Base-by-base conservation (phyloP, 305 asterid species). In the Fraxinus platypoda region DNA sequence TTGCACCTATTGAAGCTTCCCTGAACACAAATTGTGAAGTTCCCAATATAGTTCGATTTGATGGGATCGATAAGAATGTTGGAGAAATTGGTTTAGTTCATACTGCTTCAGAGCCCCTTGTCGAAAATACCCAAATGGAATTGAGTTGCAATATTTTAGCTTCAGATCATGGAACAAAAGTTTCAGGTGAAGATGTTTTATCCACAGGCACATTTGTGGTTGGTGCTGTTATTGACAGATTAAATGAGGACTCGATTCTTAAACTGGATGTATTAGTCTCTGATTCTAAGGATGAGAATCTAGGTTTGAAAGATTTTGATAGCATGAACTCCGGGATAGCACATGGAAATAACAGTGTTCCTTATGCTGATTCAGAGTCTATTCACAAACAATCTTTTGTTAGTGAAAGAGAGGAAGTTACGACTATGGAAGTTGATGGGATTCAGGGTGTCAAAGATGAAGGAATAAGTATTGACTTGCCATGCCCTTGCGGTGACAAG, bases 401-500 rank as follows among this genome's bases (percentile, higher is more conserved):
- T 77, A 81, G 49, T 84, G 93, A 76, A 76, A 79, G 78, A 49
- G 90, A 77, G 80, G 91, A 91, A 78, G 80, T 79, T 78, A 72
- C 38, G 77, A 91, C 46, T 76, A 84, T 87, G 88, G 89, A 88
- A 64, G 83, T 88, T 72, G 88, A 85, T 79, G 83, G 62, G 73
- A 89, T 84, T 62, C 59, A 83, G 76, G 88, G 81, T 79, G 82
- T 84, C 78, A 86, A 84, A 71, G 86, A 81, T 49, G 89, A 80
- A 78, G 78, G 59, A 75, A 26, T 75, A 28, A 80, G 70, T 76
- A 26, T 86, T 81, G 78, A 83, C 84, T 78, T 73, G 41, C 57
- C 80, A 41, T 75, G 46, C 81, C 72, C 78, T 70, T 81, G 68
- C 72, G 75, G 82, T 74, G 77, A 64, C 38, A 86, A 84, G 59